phyloP scores from a whole-genome alignment of 2,329 filamentous ascomycete species.

The Xylaria polymorpha region DNA sequence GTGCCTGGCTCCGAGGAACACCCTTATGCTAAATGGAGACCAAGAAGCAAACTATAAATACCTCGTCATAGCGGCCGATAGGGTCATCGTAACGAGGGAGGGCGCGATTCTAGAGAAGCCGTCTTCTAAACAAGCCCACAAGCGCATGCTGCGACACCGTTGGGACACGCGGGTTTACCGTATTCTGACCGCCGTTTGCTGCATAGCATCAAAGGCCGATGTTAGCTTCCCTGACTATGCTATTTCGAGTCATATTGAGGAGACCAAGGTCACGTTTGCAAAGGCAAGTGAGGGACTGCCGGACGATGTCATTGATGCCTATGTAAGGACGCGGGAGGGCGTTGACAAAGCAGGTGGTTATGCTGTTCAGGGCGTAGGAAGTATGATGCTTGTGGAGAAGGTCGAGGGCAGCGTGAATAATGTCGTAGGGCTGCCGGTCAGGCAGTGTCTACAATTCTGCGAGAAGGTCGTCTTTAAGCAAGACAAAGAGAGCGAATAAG shows the following conservation, averaged over 20 bases:
- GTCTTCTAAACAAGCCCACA: constrained; percentile 80
- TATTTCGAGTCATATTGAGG: constrained; percentile 83
- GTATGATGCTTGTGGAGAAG: constrained; percentile 86
- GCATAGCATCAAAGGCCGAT: constrained; percentile 84
- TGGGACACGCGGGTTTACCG: constrained; percentile 82
- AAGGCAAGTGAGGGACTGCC: constrained; percentile 65
- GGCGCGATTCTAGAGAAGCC: constrained; percentile 94
- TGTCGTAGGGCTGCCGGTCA: constrained; percentile 88
- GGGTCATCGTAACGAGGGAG: constrained; percentile 80
- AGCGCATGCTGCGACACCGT: constrained; percentile 83
- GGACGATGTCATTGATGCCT: constrained; percentile 85
- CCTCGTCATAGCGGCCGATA: constrained; percentile 90
- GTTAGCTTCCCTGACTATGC: constrained; percentile 87
- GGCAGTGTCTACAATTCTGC: constrained; percentile 81
- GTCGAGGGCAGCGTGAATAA: constrained; percentile 94
- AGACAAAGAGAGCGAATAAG: constrained; percentile 61
- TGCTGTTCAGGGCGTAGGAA: constrained; percentile 88
- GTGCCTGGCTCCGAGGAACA: constrained; percentile 57
- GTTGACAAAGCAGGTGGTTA: constrained; percentile 97
- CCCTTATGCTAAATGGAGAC: constrained; percentile 58
- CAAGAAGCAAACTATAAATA: constrained; percentile 52
- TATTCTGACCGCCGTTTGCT: constrained; percentile 86
- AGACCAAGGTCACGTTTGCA: constrained; percentile 90
- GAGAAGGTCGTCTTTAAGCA: constrained; percentile 88
- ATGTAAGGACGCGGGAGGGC: constrained; percentile 87